Base-by-base conservation (phyloP, 805 yeast species). In the Saccharomycopsis schoenii region DNA sequence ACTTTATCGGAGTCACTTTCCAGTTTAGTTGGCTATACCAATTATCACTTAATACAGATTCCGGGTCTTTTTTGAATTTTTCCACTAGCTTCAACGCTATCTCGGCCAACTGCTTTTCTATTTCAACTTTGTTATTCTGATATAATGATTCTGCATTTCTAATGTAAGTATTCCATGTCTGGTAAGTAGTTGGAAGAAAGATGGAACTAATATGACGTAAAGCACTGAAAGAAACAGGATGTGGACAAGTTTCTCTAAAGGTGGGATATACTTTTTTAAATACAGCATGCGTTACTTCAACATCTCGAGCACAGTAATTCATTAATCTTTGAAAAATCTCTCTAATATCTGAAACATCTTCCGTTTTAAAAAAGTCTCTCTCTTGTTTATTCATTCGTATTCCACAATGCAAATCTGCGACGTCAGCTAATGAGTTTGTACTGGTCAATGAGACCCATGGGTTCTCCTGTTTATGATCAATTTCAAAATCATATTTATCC, bases 11-110 rank as follows among this genome's bases (percentile, higher is more conserved):
- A 39, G 76, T 77, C 1, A 86, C 74, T 0, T 83, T 80, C 99
- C 99, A 94, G 71, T 94, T 90, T 61, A 94, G 75, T 71, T 96
- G 99, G 1, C 79, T 76, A 47, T 92, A 75, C 99, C 99, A 96
- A 0, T 96, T 96, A 69, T 93, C 97, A 9, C 77, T 70, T 70
- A 74, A 71, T 5, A 75, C 76, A n/a, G 70, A 69, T 0, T 79
- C 77, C 0, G 76, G 73, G 8, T 74, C 69, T 51, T 80, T 76
- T 55, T 76, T 78, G 51, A 78, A 65, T 34, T 52, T 54, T 2
- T 72, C 68, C 0, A 84, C 82, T 4, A 87, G 79, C 19, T 83
- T 83, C 1, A 82, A 75, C 0, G 91, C 90, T 34, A 91, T 76
- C 11, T 73, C 73, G 34, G 76, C 74, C 14, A 96, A 76, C 60